phyloP scores from a whole-genome alignment of 139 green algal genomes.

The Pedinophyceae sp. region DNA sequence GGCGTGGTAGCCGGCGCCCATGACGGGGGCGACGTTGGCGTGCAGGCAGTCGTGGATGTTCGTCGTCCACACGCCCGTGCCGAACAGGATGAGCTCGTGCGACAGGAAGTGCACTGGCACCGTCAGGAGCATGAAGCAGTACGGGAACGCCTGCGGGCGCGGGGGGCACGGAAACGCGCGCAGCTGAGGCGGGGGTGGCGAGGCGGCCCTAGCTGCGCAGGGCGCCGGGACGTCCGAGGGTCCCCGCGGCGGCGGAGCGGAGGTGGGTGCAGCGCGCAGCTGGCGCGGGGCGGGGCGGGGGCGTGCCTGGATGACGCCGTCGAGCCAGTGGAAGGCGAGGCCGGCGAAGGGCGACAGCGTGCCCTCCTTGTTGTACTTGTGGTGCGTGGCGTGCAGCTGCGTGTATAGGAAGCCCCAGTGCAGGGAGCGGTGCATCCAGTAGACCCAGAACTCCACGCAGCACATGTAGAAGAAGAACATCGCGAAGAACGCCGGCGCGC shows the following conservation, averaged over 20 bases:
- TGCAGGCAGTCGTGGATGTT: slow-evolving; percentile 94
- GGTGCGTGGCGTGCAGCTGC: slow-evolving; percentile 66
- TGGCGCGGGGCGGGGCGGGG: too few species aligned
- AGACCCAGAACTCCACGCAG: slow-evolving; percentile 82
- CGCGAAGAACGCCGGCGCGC: slow-evolving; percentile 25
- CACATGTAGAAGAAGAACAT: slow-evolving; percentile 77
- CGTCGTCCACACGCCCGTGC: slow-evolving; percentile 81
- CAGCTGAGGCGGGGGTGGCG: too few species aligned
- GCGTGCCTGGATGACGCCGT: slow-evolving; percentile 47
- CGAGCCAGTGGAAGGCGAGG: slow-evolving; percentile 80
- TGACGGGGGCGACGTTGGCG: slow-evolving; percentile 60
- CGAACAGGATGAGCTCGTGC: slow-evolving; percentile 83
- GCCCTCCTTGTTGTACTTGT: slow-evolving; percentile 98
- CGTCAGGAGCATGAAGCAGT: slow-evolving; percentile 61
- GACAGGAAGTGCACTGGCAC: slow-evolving; percentile 84
- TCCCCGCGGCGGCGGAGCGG: too few species aligned
- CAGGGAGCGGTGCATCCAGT: slow-evolving; percentile 83
- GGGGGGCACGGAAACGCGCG: too few species aligned
- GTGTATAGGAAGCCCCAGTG: slow-evolving; percentile 45
- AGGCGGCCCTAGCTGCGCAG: too few species aligned
- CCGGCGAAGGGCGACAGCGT: slow-evolving; percentile 89
- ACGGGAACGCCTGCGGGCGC: slow-evolving; percentile 70
- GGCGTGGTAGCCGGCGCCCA: slow-evolving; percentile 90
- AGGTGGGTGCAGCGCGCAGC: too few species aligned
- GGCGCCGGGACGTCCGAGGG: too few species aligned